Evolutionary conservation across 352 stramenopile species (phyloP).

Genomic region (Pythium scleroteichum): DNA sequence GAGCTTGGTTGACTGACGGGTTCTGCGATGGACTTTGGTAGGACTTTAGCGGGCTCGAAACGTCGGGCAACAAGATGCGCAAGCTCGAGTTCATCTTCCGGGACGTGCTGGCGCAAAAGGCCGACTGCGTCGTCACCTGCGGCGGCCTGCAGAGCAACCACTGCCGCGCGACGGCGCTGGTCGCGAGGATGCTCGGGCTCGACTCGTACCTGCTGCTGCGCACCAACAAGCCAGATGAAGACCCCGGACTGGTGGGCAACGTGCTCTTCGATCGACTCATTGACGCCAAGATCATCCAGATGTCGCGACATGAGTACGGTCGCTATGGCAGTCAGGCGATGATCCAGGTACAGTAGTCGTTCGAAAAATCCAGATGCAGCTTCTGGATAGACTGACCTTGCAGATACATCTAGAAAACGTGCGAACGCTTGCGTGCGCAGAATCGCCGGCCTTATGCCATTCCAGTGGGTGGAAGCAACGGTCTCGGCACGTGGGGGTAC

Average conservation of each 20-base stretch:
- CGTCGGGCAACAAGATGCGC: constrained; percentile 94
- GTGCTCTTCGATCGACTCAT: constrained; percentile 80
- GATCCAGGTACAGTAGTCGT: constrained; percentile 56
- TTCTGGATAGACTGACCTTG: no score
- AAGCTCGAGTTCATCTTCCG: constrained; percentile 95
- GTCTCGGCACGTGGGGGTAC: constrained; percentile 92
- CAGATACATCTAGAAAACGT: constrained; percentile 40
- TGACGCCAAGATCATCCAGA: constrained; percentile 71
- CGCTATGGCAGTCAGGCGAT: constrained; percentile 78
- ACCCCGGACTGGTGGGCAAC: constrained; percentile 72
- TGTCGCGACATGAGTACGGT: constrained; percentile 81
- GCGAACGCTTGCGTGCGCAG: constrained; percentile 54
- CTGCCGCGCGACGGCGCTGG: constrained; percentile 85
- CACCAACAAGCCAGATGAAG: constrained; percentile 70
- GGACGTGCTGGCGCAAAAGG: constrained; percentile 83
- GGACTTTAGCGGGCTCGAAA: constrained; percentile 90
- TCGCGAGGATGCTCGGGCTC: constrained; percentile 88
- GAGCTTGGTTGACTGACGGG: not conserved
- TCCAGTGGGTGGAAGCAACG: constrained; percentile 90
- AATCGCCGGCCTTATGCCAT: constrained; percentile 78
- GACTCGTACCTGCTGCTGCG: constrained; percentile 92
- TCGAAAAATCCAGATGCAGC: no score
- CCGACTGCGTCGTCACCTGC: constrained; percentile 91
- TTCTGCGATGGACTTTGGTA: constrained; percentile 23
- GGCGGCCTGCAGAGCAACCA: constrained; percentile 95